A percentile compares a stretch with the other conserved stretches of the same genome.
These are phyloP conservation scores for Knoxdaviesia capensis DNA, from an alignment of 2,329 filamentous ascomycete species.

Conservation along the genomic window DNA sequence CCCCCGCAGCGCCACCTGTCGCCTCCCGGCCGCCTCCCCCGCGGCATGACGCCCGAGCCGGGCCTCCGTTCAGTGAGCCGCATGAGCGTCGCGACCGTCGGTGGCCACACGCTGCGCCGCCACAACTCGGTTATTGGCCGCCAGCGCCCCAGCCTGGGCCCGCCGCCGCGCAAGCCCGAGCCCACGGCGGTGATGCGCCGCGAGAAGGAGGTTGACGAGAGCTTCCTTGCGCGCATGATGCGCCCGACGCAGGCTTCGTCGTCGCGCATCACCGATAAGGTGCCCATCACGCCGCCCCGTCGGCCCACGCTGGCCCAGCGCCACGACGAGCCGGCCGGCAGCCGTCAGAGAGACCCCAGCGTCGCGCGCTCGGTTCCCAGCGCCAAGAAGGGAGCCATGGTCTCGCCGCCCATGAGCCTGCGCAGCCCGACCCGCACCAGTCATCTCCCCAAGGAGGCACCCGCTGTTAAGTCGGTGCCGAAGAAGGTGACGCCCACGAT, in stretches of 20 bases:
- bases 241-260: slow-evolving; percentile 51
- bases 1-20: no score
- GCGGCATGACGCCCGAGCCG: no score
- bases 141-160: slow-evolving; percentile 32
- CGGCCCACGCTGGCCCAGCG: slow-evolving; percentile 10
- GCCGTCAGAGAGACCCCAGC: slow-evolving; percentile 1
- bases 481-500: background rate
- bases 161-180: slow-evolving; percentile 33
- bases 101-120: background rate
- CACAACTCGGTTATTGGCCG: background rate
- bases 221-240: slow-evolving; percentile 69
- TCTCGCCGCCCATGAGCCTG: slow-evolving; percentile 1
- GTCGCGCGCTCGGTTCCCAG: slow-evolving; percentile 2
- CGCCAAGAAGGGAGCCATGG: slow-evolving; percentile 7
- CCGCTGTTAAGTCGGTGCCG: background rate
- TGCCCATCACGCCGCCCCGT: slow-evolving; percentile 25
- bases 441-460: background rate
- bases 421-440: background rate
- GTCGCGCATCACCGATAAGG: slow-evolving; percentile 47
- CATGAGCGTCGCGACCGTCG: slow-evolving; percentile 16
- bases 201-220: slow-evolving; percentile 39
- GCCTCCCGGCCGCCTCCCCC: no score
- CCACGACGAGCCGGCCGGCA: slow-evolving; percentile 1
- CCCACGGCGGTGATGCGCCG: slow-evolving; percentile 24
- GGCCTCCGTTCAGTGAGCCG: slow-evolving; percentile 22